Evolutionary conservation across 345 rosid genomes (phyloP).

Genomic region (Acer yangbiense): DNA sequence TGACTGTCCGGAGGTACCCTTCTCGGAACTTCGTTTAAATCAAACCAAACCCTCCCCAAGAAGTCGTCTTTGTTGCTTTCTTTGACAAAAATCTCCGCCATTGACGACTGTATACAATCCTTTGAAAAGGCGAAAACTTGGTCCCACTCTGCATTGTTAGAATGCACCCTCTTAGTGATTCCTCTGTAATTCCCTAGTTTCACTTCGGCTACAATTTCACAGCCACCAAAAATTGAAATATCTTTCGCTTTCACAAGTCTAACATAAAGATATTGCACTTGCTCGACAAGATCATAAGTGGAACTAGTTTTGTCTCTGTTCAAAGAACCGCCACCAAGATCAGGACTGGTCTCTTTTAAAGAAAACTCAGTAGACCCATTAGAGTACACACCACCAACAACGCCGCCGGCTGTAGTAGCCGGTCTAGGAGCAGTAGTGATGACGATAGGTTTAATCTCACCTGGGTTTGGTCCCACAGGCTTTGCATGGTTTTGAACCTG

Average conservation of each 20-base stretch:
- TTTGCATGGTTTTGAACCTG: slow-evolving; percentile 43
- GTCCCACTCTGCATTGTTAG: slow-evolving; percentile 52
- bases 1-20: slow-evolving; percentile 79
- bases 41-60: slow-evolving; percentile 68
- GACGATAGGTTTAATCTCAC: slow-evolving; percentile 56
- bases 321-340: slow-evolving; percentile 59
- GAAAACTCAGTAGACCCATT: slow-evolving; percentile 53
- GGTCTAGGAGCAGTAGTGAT: slow-evolving; percentile 47
- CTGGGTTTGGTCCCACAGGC: slow-evolving; percentile 45
- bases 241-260: slow-evolving; percentile 59
- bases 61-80: slow-evolving; percentile 59
- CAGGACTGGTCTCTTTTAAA: slow-evolving; percentile 70
- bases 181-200: slow-evolving; percentile 73
- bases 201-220: slow-evolving; percentile 61
- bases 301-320: slow-evolving; percentile 66
- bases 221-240: slow-evolving; percentile 38
- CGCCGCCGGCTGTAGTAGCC: slow-evolving; percentile 26
- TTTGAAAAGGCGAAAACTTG: slow-evolving; percentile 82
- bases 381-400: slow-evolving; percentile 33
- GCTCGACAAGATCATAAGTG: slow-evolving; percentile 80
- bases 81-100: slow-evolving; percentile 65
- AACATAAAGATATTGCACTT: slow-evolving; percentile 77
- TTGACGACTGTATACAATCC: slow-evolving; percentile 73
- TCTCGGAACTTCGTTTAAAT: slow-evolving; percentile 61
- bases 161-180: slow-evolving; percentile 50